Percentiles rank a stretch among this genome's conserved stretches.
Evolutionary conservation across 2,329 filamentous ascomycete genomes (phyloP).

Genomic region (Calonectria fujianensis): DNA sequence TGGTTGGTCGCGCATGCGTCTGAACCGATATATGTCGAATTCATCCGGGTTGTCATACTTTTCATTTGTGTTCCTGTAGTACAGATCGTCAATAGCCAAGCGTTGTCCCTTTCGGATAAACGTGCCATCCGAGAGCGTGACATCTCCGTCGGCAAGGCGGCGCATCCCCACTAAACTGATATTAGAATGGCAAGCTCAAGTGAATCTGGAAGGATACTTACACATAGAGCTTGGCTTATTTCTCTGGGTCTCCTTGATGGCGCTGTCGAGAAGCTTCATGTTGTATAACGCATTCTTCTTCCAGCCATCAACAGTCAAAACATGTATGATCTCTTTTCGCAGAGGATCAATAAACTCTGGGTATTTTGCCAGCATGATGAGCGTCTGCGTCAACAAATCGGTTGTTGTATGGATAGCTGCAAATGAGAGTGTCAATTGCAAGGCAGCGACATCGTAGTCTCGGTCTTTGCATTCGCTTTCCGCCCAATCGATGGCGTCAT

Average conservation of each 20-base stretch:
- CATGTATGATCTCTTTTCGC: neutral
- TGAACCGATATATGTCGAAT: neutral
- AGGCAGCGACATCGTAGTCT: neutral
- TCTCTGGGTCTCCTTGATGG: neutral
- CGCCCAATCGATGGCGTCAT: slow-evolving; percentile 3
- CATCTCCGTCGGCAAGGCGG: neutral
- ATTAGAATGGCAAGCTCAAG: neutral
- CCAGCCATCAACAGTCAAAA: slow-evolving; percentile 1
- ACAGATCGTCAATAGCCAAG: neutral
- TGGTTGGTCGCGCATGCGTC: neutral
- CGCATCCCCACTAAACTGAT: neutral
- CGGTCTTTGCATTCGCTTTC: neutral
- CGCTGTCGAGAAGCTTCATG: neutral
- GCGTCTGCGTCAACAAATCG: neutral
- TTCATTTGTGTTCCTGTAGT: neutral
- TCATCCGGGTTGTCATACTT: neutral
- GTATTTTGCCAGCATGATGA: neutral
- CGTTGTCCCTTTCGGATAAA: neutral
- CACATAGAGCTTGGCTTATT: neutral
- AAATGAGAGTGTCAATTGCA: neutral
- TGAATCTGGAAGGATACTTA: neutral
- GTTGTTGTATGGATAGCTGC: neutral
- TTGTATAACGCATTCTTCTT: slow-evolving; percentile 2
- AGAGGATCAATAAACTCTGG: neutral
- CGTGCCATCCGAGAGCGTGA: neutral